Evolutionary conservation across 2,329 filamentous ascomycete species (phyloP), one percentile per base, ranked within the genome.

Genomic region (Fusarium sp.): DNA sequence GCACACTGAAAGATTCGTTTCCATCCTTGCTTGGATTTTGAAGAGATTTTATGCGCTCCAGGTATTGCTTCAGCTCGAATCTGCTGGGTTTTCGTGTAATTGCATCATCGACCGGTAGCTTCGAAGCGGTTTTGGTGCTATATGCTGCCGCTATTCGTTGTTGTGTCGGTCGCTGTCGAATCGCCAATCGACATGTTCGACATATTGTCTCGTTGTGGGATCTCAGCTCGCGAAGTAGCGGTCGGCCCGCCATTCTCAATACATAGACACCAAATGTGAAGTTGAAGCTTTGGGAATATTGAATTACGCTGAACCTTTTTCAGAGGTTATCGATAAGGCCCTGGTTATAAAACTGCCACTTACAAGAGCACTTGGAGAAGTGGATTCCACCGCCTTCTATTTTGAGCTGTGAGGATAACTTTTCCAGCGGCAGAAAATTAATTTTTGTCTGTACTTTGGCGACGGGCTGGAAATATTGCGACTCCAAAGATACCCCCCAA

Each of bases 191-290:
- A 68, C 80, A 82, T 43, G 79, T 76, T 35, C 76, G 78, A 57
- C 80, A 82, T 46, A 82, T 75, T 10, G 75, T 73, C 37, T 75
- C 73, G 55, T 77, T 79, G 46, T 73, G 77, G 69, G 74, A 75
- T 67, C 70, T 60, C 19, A 81, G 70, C 62, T 81, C 78, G 58
- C 75, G 67, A 56, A 80, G 65, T 35, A 76, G 73, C 53, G 78
- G 75, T 68, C 78, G 73, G 69, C 76, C 74, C 65, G 78, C 73
- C 78, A 80, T 80, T 30, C 56, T 78, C 65, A 64, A 49, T 49
- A 50, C 53, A 59, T 45, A 43, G 27, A 46, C 37, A 45, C 25
- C 33, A 54, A 10, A 40, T 30, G 22, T 27, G 58, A 53, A 48
- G 35, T 49, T 43, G 56, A 61, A 52, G 40, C 45, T 56, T 54